A percentile compares a stretch with the other conserved stretches of the same genome.
phyloP scores from a whole-genome alignment of 139 green algal genomes.

The Trebouxia sp. region DNA sequence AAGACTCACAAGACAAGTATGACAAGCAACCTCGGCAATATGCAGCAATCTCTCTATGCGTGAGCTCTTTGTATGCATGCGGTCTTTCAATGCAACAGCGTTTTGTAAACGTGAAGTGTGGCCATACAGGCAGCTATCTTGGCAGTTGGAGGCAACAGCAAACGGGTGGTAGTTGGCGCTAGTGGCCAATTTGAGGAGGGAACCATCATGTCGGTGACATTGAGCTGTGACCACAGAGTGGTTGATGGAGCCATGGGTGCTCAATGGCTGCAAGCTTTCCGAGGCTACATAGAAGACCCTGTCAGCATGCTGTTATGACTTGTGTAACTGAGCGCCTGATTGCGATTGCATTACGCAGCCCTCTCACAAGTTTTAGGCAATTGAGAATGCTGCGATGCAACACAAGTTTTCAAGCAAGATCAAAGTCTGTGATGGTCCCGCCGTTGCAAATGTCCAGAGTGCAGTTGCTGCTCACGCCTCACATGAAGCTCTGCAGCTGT shows the following conservation, averaged over 20 bases:
- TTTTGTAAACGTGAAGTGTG: background rate
- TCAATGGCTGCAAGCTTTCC: conserved; percentile 95
- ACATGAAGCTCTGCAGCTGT: too few species aligned
- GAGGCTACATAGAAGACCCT: conserved; percentile 87
- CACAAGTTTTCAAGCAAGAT: too few species aligned
- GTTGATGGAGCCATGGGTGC: conserved; percentile 96
- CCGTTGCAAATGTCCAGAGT: too few species aligned
- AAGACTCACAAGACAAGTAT: too few species aligned
- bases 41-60: background rate
- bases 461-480: too few species aligned
- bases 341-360: too few species aligned
- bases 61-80: background rate
- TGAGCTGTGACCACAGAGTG: conserved; percentile 96
- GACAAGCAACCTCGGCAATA: background rate
- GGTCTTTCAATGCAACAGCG: background rate
- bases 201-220: conserved; percentile 70
- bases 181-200: conserved; percentile 57
- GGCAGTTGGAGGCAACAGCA: conserved; percentile 63
- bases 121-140: conserved; percentile 71
- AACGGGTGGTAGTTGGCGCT: conserved; percentile 58
- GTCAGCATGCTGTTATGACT: conserved; percentile 85
- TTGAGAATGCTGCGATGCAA: too few species aligned
- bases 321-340: too few species aligned
- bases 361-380: too few species aligned
- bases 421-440: too few species aligned